phyloP scores from a whole-genome alignment of 495 filamentous ascomycete species.

The Usnea hakonensis region DNA sequence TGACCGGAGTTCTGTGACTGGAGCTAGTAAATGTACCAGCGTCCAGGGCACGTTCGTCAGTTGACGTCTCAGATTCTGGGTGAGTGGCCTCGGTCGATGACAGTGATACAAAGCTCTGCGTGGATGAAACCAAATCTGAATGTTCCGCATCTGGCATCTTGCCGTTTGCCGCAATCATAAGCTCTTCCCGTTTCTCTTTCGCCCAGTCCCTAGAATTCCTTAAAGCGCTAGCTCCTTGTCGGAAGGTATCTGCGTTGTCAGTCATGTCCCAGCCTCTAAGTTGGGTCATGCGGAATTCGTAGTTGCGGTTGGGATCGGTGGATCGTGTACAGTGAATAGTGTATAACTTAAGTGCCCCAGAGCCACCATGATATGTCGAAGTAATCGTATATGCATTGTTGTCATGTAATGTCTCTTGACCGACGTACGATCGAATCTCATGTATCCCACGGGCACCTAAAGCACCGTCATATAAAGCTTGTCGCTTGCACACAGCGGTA shows the following conservation, averaged over 20 bases:
- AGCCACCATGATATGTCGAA: slow-evolving; percentile 4
- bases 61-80: slow-evolving; percentile 7
- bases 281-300: slow-evolving; percentile 28
- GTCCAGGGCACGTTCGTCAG: slow-evolving; percentile 8
- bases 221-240: slow-evolving; percentile 24
- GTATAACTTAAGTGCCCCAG: too few relatives aligned
- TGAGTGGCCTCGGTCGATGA: not conserved
- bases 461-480: too few relatives aligned
- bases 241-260: slow-evolving; percentile 23
- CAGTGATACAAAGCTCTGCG: slow-evolving; percentile 4
- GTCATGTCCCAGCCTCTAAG: slow-evolving; percentile 21
- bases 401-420: not conserved
- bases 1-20: too few relatives aligned
- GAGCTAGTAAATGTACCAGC: too few relatives aligned
- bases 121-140: too few relatives aligned
- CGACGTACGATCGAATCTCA: not conserved
- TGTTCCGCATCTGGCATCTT: too few relatives aligned
- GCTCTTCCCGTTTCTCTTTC: too few relatives aligned
- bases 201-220: slow-evolving; percentile 25
- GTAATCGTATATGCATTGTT: not conserved
- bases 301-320: too few relatives aligned
- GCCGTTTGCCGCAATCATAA: too few relatives aligned
- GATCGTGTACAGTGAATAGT: too few relatives aligned
- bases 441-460: too few relatives aligned
- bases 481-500: too few relatives aligned